phyloP scores from a whole-genome alignment of 352 stramenopile genomes.

The Elongisporangium anandrum region DNA sequence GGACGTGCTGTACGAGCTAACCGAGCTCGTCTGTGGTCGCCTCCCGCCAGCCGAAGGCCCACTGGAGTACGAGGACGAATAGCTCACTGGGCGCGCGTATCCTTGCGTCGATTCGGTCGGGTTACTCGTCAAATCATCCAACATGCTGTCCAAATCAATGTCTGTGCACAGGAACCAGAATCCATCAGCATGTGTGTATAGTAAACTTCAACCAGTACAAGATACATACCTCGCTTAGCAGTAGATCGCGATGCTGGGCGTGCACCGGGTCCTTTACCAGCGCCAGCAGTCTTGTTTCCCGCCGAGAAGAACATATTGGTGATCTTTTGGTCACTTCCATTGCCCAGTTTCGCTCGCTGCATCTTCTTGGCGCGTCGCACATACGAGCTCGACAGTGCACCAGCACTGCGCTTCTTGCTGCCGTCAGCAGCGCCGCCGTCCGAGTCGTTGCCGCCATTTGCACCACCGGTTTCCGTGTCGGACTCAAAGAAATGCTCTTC shows the following conservation, averaged over 20 bases:
- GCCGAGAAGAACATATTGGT: slow-evolving; percentile 87
- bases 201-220: background rate
- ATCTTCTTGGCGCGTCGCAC: slow-evolving; percentile 76
- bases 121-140: slow-evolving; percentile 82
- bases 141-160: slow-evolving; percentile 85
- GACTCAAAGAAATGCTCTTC: slow-evolving; percentile 89
- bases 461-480: slow-evolving; percentile 39
- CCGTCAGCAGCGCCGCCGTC: slow-evolving; percentile 20
- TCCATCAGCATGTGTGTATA: slow-evolving; percentile 1
- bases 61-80: slow-evolving; percentile 23
- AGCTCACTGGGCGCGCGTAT: slow-evolving; percentile 56
- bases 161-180: slow-evolving; percentile 21
- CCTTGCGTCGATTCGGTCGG: slow-evolving; percentile 51
- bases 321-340: slow-evolving; percentile 80
- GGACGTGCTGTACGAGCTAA: background rate
- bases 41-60: slow-evolving; percentile 13
- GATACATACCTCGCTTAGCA: slow-evolving; percentile 36
- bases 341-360: slow-evolving; percentile 74
- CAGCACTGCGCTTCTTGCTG: slow-evolving; percentile 72
- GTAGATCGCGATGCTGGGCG: slow-evolving; percentile 9
- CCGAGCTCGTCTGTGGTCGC: slow-evolving; percentile 2
- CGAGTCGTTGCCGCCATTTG: slow-evolving; percentile 20
- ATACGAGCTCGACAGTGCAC: slow-evolving; percentile 74
- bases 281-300: slow-evolving; percentile 21
- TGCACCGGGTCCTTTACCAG: slow-evolving; percentile 9